Percentiles rank a stretch among this genome's conserved stretches.
Conservation (phyloP, 495 filamentous ascomycete species). For the Neurospora sp. region DNA sequence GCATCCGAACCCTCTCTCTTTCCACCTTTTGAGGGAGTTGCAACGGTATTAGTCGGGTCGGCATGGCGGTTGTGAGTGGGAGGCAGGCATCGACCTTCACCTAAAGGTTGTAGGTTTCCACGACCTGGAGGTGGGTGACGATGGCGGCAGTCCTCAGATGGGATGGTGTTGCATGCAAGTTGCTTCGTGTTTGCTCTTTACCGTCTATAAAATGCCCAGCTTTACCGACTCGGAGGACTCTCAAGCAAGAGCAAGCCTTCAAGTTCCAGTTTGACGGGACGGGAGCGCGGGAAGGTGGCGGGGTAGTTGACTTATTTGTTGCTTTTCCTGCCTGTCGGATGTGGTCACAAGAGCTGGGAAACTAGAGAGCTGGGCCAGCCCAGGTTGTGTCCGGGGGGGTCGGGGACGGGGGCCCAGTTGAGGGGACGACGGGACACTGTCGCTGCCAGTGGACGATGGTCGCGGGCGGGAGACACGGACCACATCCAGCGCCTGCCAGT, state of each 20-base stretch:
- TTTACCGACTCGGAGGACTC: not conserved
- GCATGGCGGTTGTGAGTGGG: conserved; percentile 25
- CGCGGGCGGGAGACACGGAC: not conserved
- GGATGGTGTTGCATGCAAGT: not conserved
- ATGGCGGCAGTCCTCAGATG: conserved; percentile 4
- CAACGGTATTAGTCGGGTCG: conserved; percentile 40
- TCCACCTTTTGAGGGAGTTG: conserved; percentile 43
- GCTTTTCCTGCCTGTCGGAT: conserved; percentile 1
- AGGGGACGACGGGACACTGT: not conserved
- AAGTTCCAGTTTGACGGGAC: not conserved
- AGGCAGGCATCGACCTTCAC: not conserved
- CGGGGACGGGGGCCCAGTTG: not conserved
- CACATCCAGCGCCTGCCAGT: not conserved
- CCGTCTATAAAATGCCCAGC: not conserved
- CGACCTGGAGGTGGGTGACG: conserved; percentile 1
- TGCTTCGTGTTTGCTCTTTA: conserved; percentile 1
- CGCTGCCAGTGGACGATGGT: not conserved
- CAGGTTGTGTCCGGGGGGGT: not conserved
- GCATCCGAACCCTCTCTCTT: conserved; percentile 30
- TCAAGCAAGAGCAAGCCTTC: not conserved
- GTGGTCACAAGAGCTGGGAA: conserved; percentile 1
- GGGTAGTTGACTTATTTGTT: conserved; percentile 13
- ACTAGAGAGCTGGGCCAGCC: not conserved
- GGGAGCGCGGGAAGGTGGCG: conserved; percentile 6
- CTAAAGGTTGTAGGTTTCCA: not conserved